Base-by-base conservation (phyloP, 1,284 basidiomycete species). In the Wallemia mellicola region DNA sequence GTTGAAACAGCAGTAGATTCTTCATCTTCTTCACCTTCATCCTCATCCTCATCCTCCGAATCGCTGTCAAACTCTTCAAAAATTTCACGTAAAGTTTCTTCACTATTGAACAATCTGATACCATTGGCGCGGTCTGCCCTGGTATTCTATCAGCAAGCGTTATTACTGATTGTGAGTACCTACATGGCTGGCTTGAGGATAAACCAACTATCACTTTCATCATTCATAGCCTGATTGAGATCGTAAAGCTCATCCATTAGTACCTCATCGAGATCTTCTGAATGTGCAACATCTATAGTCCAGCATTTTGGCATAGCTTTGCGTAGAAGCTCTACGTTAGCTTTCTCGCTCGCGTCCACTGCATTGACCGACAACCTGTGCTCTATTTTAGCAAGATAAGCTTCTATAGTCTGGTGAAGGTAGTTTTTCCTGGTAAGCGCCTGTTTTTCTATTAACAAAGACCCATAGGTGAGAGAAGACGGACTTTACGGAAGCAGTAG, bases 201-300 rank as follows among this genome's bases (percentile, higher is more conserved):
- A 76, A 81, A 95, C 88, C 89, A 73, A 1, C 64, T 65, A 7
- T 63, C 64, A 28, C 61, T 64, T 2, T 60, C 63, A 25, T 71
- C 68, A 56, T 70, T 70, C 28, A 95, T 74, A 27, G 75, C 72
- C 60, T 77, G 71, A 1, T 76, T 78, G 11, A 98, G 76, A 60
- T 95, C 89, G 74, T 82, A 98, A 26, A 98, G 75, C 62, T 98
- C 94, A 68, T 98, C 92, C 57, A 79, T 72, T 76, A 91, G 85
- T 66, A 91, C 74, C 69, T 96, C 94, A 65, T 96, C 89, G 11
- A 98, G 76, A 66, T 99, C 92, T 70, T 98, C 92, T 1, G 83
- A 83, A 67, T 84, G 92, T 27, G 84, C 81, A 27, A 96, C 75
- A 64, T 95, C 88, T 59, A 96, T 74, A 60, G 84, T 80, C 78